Evolutionary conservation across 768 basidiomycete species (phyloP).

Genomic region (Hericium alpestre): DNA sequence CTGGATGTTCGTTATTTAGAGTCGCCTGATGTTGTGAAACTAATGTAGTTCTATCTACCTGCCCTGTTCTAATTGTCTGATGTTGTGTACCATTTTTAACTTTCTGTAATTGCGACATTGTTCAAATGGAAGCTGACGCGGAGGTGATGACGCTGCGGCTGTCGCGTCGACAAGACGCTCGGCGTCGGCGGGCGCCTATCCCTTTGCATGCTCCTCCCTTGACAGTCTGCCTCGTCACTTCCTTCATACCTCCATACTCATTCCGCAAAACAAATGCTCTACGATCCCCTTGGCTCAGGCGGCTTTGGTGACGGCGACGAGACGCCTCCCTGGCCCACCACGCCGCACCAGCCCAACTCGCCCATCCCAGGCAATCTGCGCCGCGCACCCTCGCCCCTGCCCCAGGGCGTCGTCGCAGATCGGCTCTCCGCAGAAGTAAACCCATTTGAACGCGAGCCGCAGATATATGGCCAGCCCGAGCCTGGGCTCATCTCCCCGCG

Average conservation of each 20-base stretch:
- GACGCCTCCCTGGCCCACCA: constrained; percentile 69
- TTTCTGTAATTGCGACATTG: no score
- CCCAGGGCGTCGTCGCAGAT: constrained; percentile 27
- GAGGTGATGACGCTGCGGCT: background rate
- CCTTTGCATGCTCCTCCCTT: background rate
- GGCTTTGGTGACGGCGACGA: constrained; percentile 37
- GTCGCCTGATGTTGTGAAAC: no score
- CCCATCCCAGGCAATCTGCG: constrained; percentile 58
- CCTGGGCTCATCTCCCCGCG: constrained; percentile 74
- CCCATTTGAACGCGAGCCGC: constrained; percentile 57
- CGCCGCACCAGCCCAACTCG: constrained; percentile 61
- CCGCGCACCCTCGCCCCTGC: constrained; percentile 42
- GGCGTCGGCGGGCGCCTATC: background rate
- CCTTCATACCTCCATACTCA: background rate
- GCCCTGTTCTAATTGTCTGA: background rate
- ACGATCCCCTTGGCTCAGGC: constrained; percentile 58
- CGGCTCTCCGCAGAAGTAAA: constrained; percentile 32
- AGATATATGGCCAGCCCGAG: constrained; percentile 81
- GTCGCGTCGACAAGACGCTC: background rate
- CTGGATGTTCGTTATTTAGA: background rate
- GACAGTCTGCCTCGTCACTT: background rate
- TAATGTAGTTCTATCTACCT: no score
- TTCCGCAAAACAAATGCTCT: constrained; percentile 31
- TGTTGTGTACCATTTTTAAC: background rate
- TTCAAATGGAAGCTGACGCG: background rate